Conservation (phyloP, 805 yeast genomes). For the Metschnikowia borealis region DNA sequence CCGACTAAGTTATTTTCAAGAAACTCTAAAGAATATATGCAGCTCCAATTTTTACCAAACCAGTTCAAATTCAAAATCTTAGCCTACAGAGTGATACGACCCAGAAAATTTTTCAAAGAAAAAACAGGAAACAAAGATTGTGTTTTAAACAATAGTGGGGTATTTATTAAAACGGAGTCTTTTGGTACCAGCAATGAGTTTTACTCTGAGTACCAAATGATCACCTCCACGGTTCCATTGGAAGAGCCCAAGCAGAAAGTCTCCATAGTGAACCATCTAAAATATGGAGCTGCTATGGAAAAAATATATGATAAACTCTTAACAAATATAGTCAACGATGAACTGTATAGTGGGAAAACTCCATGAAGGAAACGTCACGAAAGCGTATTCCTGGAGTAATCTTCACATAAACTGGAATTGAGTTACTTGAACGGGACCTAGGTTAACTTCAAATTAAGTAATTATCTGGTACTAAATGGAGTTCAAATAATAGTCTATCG, state of each 20-base stretch:
- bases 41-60: not conserved
- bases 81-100: not conserved
- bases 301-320: slow-evolving; percentile 16
- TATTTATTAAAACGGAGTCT: not conserved
- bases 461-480: too few species aligned
- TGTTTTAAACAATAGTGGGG: not conserved
- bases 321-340: slow-evolving; percentile 21
- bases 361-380: slow-evolving; percentile 3
- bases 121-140: too few species aligned
- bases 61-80: not conserved
- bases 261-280: not conserved
- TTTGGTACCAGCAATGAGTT: not conserved
- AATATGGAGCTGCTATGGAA: not conserved
- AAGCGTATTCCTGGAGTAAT: too few species aligned
- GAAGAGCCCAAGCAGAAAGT: not conserved
- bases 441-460: too few species aligned
- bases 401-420: too few species aligned
- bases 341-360: slow-evolving; percentile 25
- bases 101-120: not conserved
- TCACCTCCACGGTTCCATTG: too few species aligned
- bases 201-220: not conserved
- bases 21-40: not conserved
- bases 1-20: not conserved
- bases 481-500: too few species aligned
- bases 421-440: too few species aligned